Evolutionary conservation across 164 flowering plant species (phyloP), one percentile per base, ranked within the genome.

Genomic region (Aristolochia contorta): DNA sequence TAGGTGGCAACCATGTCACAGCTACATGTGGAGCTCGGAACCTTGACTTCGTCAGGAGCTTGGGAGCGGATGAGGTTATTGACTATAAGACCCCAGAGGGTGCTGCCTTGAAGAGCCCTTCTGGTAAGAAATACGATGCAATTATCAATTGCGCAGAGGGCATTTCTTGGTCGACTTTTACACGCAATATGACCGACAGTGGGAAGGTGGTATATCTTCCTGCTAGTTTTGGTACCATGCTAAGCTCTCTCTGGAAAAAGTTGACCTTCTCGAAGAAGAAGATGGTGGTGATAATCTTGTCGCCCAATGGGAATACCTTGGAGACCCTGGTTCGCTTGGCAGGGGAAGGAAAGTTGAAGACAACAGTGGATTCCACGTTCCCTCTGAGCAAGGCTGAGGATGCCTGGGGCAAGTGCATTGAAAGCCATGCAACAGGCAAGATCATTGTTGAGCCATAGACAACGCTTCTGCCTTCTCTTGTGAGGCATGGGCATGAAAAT

Each of bases 21-120:
- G 80, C 80, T 54, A 77, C 83, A 41, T 79, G 83, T 19, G 83
- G 83, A 7, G 77, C 83, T 9, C 77, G 80, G 57, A 79, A 77
- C 69, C 58, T 77, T 0, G 75, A 77, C 10, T 57, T 79, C 20
- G 80, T 79, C 48, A 72, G 69, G 65, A 66, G 71, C 59, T 59
- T 79, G 27, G 83, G 83, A 16, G 83, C 83, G 0, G 83, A 79
- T 58, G 83, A 79, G 65, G 81, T 79, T 27, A 60, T 79, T 25
- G 81, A 79, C 60, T 79, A 77, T 62, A 77, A 56, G 52, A 79
- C 79, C 24, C 74, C 82, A 3, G 83, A 82, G 2, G 83, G 83
- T 6, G 71, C 74, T 15, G 69, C 82, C 24, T 56, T 82, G 59
- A 76, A 48, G 59, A 82, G 86, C 73, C 86, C 86, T 13, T 79